phyloP scores from a whole-genome alignment of 257 asterid genomes.

The Primulina tabacum region DNA sequence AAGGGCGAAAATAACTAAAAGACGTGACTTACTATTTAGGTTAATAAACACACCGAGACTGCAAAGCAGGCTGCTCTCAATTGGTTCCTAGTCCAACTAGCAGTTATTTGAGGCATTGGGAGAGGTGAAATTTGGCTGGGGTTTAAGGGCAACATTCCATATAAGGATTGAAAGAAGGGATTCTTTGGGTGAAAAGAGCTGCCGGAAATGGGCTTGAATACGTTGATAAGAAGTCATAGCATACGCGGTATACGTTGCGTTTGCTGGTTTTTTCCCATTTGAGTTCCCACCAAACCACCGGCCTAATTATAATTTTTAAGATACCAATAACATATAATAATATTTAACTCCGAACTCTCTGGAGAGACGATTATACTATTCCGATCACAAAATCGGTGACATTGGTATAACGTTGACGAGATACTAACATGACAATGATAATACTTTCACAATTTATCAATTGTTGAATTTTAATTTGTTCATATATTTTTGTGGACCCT shows the following conservation, averaged over 20 bases:
- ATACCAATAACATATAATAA: too few species aligned
- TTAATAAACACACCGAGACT: too few species aligned
- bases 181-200: neutral
- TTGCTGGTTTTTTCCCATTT: neutral
- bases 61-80: neutral
- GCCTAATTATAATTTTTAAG: too few species aligned
- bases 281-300: neutral
- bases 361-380: too few species aligned
- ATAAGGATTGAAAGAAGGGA: neutral
- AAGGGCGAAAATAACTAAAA: neutral
- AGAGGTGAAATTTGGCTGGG: slow-evolving; percentile 37
- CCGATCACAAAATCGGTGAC: too few species aligned
- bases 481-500: too few species aligned
- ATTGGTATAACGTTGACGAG: too few species aligned
- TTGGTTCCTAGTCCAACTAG: neutral
- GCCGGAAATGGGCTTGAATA: slow-evolving; percentile 8
- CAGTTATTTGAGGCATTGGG: slow-evolving; percentile 27
- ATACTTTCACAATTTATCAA: too few species aligned
- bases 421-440: too few species aligned
- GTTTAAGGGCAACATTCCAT: slow-evolving; percentile 68
- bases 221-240: slow-evolving; percentile 15
- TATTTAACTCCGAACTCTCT: too few species aligned
- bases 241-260: slow-evolving; percentile 2
- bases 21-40: neutral
- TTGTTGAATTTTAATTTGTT: too few species aligned